Base-by-base conservation (phyloP, 169 alveolate genomes). In the Plasmodium gaboni region DNA sequence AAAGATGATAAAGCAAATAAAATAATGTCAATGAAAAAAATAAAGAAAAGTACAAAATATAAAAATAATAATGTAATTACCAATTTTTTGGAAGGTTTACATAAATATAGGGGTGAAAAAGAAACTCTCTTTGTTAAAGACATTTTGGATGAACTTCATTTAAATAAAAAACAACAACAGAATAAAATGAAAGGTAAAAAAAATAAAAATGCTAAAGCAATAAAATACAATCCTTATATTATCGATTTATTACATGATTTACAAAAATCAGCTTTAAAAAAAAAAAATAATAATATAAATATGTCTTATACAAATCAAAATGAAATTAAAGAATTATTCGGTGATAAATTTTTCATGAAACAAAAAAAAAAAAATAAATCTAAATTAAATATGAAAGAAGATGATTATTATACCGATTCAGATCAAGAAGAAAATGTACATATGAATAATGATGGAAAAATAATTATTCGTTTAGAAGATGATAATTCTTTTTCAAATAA, bases 371-470 rank as follows among this genome's bases (percentile, higher is more conserved):
- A 61, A 26, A 85, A 85, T 22, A 61, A 85, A 71, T 24, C 44
- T 28, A 85, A 46, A 44, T 70, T 24, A 26, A 9, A 69, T 44
- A 69, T 32, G 61, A 55, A 73, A 85, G 57, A 63, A 70, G 46
- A 59, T 28, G 57, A 44, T 46, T 8, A 17, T 68, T 28, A 32
- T 22, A 53, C 51, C 13, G 53, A 60, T 28, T 28, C 53, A n/a
- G 86, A 73, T 22, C 59, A 85, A 7, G 92, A 63, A 44, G 73
- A 59, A 17, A 42, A 68, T 53, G 71, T 83, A 15, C 73, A 67
- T 65, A 46, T 85, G 17, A 64, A 70, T 12, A 22, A 42, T 17
- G 92, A 85, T 46, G 92, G 92, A 44, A 85, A 85, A 63, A 85
- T 85, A 24, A 46, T 85, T 44, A 51, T 85, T 22, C 87, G 32